Percentiles rank a stretch among this genome's conserved stretches.
Conservation (phyloP, 805 yeast genomes). For the Saccharomyces jurei region DNA sequence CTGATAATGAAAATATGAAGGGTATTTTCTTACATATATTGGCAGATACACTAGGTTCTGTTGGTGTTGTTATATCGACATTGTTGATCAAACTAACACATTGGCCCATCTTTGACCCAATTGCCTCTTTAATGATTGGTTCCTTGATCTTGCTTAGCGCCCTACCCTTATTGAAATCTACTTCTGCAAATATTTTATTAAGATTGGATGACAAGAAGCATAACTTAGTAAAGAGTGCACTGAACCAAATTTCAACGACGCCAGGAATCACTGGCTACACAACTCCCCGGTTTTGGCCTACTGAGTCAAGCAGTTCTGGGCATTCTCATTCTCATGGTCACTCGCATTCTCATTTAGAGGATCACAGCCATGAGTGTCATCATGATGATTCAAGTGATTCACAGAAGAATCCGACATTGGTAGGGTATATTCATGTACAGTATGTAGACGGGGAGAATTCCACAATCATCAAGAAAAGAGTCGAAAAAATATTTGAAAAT, state of each 20-base stretch:
- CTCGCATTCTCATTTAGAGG: slow-evolving; percentile 13
- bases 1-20: slow-evolving; percentile 63
- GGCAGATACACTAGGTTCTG: slow-evolving; percentile 95
- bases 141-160: slow-evolving; percentile 72
- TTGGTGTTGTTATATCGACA: slow-evolving; percentile 92
- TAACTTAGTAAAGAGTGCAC: slow-evolving; percentile 48
- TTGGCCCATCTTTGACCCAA: slow-evolving; percentile 77
- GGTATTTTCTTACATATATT: slow-evolving; percentile 90
- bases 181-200: slow-evolving; percentile 65
- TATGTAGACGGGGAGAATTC: slow-evolving; percentile 56
- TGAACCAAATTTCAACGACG: slow-evolving; percentile 58
- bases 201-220: slow-evolving; percentile 55
- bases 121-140: slow-evolving; percentile 85
- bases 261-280: slow-evolving; percentile 81
- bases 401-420: slow-evolving; percentile 31
- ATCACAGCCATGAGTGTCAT: slow-evolving; percentile 4
- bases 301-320: slow-evolving; percentile 20
- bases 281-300: slow-evolving; percentile 89
- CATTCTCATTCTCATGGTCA: slow-evolving; percentile 26
- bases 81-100: slow-evolving; percentile 59
- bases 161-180: slow-evolving; percentile 71
- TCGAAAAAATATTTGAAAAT: slow-evolving; percentile 44
- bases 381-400: slow-evolving; percentile 16
- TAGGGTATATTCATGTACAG: slow-evolving; percentile 82
- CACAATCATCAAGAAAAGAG: slow-evolving; percentile 50